Percentiles rank a stretch among this genome's conserved stretches.
Conservation (phyloP, 495 filamentous ascomycete species). For the Apodospora peruviana region DNA sequence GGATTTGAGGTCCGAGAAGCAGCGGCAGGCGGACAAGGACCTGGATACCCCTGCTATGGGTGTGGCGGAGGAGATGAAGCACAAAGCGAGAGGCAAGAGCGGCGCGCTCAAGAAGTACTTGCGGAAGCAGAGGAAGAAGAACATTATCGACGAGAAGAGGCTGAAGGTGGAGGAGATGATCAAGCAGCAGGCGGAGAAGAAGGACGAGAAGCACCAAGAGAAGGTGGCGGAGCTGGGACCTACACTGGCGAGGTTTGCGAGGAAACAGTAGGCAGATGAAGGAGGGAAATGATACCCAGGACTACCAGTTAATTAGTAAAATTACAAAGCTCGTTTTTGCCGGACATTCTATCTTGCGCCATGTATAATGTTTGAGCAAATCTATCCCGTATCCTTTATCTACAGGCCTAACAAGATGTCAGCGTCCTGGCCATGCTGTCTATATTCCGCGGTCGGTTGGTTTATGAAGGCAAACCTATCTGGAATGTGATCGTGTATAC, state of each 20-base stretch:
- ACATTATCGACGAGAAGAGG: slow-evolving; percentile 86
- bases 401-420: not conserved
- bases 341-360: too few species aligned
- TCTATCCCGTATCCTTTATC: not conserved
- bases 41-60: slow-evolving; percentile 69
- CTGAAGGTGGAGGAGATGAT: slow-evolving; percentile 51
- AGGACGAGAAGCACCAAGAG: slow-evolving; percentile 35
- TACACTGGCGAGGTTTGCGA: slow-evolving; percentile 41
- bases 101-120: slow-evolving; percentile 78
- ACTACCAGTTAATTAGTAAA: not conserved
- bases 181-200: slow-evolving; percentile 38
- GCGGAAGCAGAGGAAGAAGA: slow-evolving; percentile 81
- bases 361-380: too few species aligned
- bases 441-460: too few species aligned
- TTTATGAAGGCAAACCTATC: too few species aligned
- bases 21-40: slow-evolving; percentile 67
- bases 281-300: slow-evolving; percentile 24
- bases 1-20: slow-evolving; percentile 68
- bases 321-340: too few species aligned
- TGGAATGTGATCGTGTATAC: too few species aligned
- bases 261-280: slow-evolving; percentile 33
- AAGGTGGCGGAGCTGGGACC: slow-evolving; percentile 41
- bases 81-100: slow-evolving; percentile 86
- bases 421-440: too few species aligned
- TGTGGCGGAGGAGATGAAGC: slow-evolving; percentile 59